Evolutionary conservation across 371 early-diverging fungal genomes (phyloP).

Genomic region (Mortierella sp.): DNA sequence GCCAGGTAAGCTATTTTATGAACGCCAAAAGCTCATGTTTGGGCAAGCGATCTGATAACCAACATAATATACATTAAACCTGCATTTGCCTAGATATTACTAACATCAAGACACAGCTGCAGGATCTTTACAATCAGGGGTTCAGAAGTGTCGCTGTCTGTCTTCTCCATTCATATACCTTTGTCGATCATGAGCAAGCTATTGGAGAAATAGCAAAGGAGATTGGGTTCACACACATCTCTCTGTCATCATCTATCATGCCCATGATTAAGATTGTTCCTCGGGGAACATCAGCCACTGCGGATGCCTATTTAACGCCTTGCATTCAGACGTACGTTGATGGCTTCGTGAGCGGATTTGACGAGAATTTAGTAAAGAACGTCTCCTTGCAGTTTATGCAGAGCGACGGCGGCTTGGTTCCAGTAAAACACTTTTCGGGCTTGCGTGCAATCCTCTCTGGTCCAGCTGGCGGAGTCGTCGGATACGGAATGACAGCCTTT

Average conservation of each 20-base stretch:
- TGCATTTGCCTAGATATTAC: slow-evolving; percentile 58
- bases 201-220: slow-evolving; percentile 77
- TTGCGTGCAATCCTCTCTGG: slow-evolving; percentile 93
- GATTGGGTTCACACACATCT: slow-evolving; percentile 89
- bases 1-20: slow-evolving; percentile 65
- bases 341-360: slow-evolving; percentile 90
- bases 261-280: slow-evolving; percentile 97
- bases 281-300: slow-evolving; percentile 90
- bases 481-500: slow-evolving; percentile 90
- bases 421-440: slow-evolving; percentile 87
- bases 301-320: slow-evolving; percentile 96
- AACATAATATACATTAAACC: too few relatives aligned
- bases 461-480: slow-evolving; percentile 96
- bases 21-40: not conserved
- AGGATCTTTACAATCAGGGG: slow-evolving; percentile 74
- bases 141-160: slow-evolving; percentile 91
- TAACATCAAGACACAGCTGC: slow-evolving; percentile 69
- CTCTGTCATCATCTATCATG: slow-evolving; percentile 86
- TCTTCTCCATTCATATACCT: slow-evolving; percentile 94
- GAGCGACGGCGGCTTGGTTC: slow-evolving; percentile 94
- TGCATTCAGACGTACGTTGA: slow-evolving; percentile 87
- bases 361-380: slow-evolving; percentile 70
- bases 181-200: slow-evolving; percentile 83
- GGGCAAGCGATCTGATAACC: not conserved
- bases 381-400: slow-evolving; percentile 96